Evolutionary conservation across 2,329 filamentous ascomycete species (phyloP), one percentile per base, ranked within the genome.

Genomic region (Xylariales sp.): DNA sequence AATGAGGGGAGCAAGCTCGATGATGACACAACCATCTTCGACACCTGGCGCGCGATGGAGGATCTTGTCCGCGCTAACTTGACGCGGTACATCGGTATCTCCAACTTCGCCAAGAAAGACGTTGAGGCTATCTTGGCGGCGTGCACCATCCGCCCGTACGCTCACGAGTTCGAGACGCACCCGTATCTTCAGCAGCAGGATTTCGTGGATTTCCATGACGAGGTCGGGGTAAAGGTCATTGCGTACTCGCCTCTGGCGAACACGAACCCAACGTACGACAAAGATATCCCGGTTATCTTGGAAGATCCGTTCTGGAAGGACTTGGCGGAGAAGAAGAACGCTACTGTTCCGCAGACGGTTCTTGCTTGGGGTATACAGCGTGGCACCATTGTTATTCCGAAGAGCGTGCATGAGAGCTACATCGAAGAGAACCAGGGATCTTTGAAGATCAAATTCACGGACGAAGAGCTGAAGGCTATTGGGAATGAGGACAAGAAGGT

Each of bases 41-140:
- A 69, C 41, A 82, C 78, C 38, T 84, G 77, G 76, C 62, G 69
- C 25, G 71, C 71, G 2, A 74, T 84, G 71, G 73, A 78, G 57
- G 67, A 71, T 47, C 53, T 82, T 15, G 65, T 79, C 22, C 58
- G 62, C 10, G 65, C 69, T 2, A 71, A 73, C 50, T 71, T 76
- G 50, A 70, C 73, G 4, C 70, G 67, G 46, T 64, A 76, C 44
- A 80, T 84, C 40, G 80, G 80, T 36, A 69, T 84, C 32, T 80
- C 76, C 42, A 84, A 84, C 62, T 84, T 82, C 64, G 60, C 60
- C 5, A 53, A 54, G 42, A 44, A 47, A 6, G 61, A 70, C n/a
- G 49, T 71, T 4, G 56, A 67, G 47, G 45, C 52, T 6, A 52
- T 71, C 10, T 40, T 69, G 25, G 50, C 61, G n/a, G 59, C 70